Conservation (phyloP, 352 stramenopile species). For the Globisporangium rhizosaccharum region DNA sequence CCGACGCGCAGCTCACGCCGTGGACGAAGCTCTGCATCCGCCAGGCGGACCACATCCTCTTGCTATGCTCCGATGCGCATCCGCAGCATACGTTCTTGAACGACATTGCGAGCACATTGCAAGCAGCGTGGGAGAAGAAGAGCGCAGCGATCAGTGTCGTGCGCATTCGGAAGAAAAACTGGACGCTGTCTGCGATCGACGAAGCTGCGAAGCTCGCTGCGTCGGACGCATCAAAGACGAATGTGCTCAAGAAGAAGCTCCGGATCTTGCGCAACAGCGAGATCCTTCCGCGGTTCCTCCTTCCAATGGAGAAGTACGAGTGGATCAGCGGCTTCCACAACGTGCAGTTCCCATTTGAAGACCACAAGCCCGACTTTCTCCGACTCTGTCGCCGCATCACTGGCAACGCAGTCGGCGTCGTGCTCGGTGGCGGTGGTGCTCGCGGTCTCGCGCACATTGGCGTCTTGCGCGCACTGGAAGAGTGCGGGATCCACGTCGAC, state of each 20-base stretch:
- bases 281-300: constrained; percentile 59
- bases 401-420: constrained; percentile 89
- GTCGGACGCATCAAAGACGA: constrained; percentile 44
- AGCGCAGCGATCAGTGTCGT: constrained; percentile 76
- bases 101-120: constrained; percentile 65
- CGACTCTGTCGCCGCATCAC: constrained; percentile 89
- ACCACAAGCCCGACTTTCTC: constrained; percentile 70
- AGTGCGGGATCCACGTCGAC: constrained; percentile 91
- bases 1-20: constrained; percentile 54
- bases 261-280: constrained; percentile 50
- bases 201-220: constrained; percentile 34
- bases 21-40: constrained; percentile 85
- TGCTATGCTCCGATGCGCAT: constrained; percentile 73
- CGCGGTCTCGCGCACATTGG: constrained; percentile 92
- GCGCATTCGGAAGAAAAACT: constrained; percentile 68
- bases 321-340: constrained; percentile 87
- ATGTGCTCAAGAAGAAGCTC: constrained; percentile 52
- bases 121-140: constrained; percentile 65
- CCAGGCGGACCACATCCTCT: constrained; percentile 78
- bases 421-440: constrained; percentile 91
- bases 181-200: constrained; percentile 58
- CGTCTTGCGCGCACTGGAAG: constrained; percentile 89
- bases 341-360: constrained; percentile 71
- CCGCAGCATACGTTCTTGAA: constrained; percentile 59
- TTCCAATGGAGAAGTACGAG: constrained; percentile 82